Evolutionary conservation across 148 eudicot species (phyloP).

Genomic region (Diospyros lotus): DNA sequence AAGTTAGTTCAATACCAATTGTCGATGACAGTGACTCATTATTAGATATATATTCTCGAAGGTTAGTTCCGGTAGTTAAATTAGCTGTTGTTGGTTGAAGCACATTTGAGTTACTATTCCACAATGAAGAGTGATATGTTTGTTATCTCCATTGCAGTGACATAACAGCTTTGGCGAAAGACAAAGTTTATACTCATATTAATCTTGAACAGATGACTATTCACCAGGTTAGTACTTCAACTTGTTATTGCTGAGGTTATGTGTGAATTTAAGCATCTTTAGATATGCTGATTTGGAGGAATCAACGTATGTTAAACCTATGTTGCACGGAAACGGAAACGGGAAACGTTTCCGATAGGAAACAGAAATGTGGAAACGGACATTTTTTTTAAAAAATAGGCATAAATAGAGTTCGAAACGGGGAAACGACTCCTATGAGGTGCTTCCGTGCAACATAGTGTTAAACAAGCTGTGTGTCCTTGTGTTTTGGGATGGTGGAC

Average conservation of each 20-base stretch:
- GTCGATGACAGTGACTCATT: constrained; percentile 60
- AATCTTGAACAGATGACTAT: constrained; percentile 59
- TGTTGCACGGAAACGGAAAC: too few relatives aligned
- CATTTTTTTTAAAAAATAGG: too few relatives aligned
- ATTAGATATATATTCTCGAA: constrained; percentile 58
- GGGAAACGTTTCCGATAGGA: too few relatives aligned
- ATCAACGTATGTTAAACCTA: not conserved
- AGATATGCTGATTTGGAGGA: not conserved
- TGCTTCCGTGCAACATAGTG: not conserved
- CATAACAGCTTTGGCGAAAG: constrained; percentile 65
- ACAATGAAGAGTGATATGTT: not conserved
- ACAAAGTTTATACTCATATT: constrained; percentile 48
- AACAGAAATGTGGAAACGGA: too few relatives aligned
- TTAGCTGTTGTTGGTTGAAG: not conserved
- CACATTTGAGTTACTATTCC: not conserved
- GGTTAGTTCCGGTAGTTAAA: constrained; percentile 28
- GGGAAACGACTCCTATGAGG: too few relatives aligned
- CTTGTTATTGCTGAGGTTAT: not conserved
- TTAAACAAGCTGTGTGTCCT: not conserved
- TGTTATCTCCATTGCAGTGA: constrained; percentile 36
- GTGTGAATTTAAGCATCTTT: not conserved
- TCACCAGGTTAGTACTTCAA: constrained; percentile 39
- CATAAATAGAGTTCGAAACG: too few relatives aligned
- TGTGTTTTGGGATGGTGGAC: not conserved
- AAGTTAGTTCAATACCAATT: constrained; percentile 67